A percentile compares a stretch with the other conserved stretches of the same genome.
These are phyloP conservation scores for Lichtheimia corymbifera DNA, from an alignment of 371 early-diverging fungal genomes.

Conservation along the genomic window DNA sequence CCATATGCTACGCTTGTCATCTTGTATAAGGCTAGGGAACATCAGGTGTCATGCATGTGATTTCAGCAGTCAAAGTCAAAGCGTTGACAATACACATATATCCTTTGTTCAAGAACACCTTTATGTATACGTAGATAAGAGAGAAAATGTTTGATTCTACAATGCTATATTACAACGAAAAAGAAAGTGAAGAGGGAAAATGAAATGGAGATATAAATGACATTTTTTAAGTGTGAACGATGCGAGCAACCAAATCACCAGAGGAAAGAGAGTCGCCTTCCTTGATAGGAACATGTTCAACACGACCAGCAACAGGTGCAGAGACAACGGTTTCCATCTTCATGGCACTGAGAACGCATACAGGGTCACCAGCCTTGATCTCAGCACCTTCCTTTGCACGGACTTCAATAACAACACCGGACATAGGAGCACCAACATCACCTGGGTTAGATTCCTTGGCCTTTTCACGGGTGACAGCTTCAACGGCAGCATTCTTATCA, in stretches of 20 bases:
- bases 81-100: no score
- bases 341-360: slow-evolving; percentile 93
- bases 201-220: no score
- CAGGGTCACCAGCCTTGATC: slow-evolving; percentile 88
- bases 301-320: slow-evolving; percentile 77
- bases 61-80: no score
- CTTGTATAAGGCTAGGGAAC: no score
- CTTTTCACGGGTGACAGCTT: slow-evolving; percentile 70
- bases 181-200: not conserved
- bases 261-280: slow-evolving; percentile 79
- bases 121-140: no score
- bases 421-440: slow-evolving; percentile 93
- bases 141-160: not conserved
- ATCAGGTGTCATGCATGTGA: no score
- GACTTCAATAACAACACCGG: slow-evolving; percentile 91
- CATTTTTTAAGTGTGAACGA: slow-evolving; percentile 31
- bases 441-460: slow-evolving; percentile 78
- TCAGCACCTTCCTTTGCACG: slow-evolving; percentile 77
- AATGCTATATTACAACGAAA: slow-evolving; percentile 3
- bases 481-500: slow-evolving; percentile 65
- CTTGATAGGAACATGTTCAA: slow-evolving; percentile 72
- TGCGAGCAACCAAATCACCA: slow-evolving; percentile 78
- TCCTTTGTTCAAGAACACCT: no score
- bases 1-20: no score
- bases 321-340: slow-evolving; percentile 97